Evolutionary conservation across 2,329 filamentous ascomycete genomes (phyloP), one percentile per base, ranked within the genome.

Genomic region (Cercospora nicotianae): DNA sequence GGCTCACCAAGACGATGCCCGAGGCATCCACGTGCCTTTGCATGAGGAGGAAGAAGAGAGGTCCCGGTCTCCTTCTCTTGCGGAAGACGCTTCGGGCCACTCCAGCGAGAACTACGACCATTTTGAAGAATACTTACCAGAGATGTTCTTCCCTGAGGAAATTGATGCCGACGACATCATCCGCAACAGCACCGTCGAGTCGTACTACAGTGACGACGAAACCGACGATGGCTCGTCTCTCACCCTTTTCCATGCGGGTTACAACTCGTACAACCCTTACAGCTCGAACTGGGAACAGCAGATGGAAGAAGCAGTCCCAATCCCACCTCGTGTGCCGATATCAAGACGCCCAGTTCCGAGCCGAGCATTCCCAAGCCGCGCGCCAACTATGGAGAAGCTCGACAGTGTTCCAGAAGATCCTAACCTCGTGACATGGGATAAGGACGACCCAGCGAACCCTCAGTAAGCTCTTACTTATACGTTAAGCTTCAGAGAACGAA

Each of bases 351-450:
- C 66, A 18, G 58, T 63, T 18, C 68, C 65, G 12, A 69, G 68
- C 31, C 53, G 65, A 60, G 57, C 51, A n/a, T 42, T 42, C 23
- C 68, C 65, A 26, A 69, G 68, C 42, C 53, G 65, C 45, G 57
- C 51, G 28, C 61, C 65, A 18, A 69, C 68, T 18, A n/a, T 61
- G n/a, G 48, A 61, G 18, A 64, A 65, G 30, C 36, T 64, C 16
- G 36, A 63, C 5, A 36, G 39, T 3, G 57, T 66, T 13, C 33
- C 63, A 16, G 51, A 65, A 62, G 70, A 69, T 16, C 57, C 75
- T 77, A 36, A 80, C 79, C 20, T 82, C 23, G 79, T 83, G 1
- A 78, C 78, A 2, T 83, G 81, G 80, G 79, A 82, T 60, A 73
- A 78, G 9, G 73, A 81, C 13, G 81, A 83, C 64, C 79, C 78